Conservation (phyloP, 1,284 basidiomycete species). For the Ceratobasidium sp. region DNA sequence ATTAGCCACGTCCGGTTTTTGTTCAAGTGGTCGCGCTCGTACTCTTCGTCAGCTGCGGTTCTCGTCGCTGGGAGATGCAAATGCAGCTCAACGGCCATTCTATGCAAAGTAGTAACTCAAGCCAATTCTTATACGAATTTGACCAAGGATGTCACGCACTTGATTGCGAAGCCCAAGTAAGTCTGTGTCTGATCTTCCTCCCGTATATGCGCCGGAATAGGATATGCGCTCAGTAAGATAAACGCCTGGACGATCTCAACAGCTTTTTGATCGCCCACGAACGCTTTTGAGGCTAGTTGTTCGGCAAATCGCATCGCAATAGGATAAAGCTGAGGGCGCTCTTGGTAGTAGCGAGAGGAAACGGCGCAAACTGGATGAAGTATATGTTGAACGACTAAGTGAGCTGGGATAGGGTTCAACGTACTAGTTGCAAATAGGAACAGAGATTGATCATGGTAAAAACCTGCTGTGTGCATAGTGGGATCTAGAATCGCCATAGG, state of each 20-base stretch:
- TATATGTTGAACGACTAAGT: too few relatives aligned
- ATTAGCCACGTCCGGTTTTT: conserved; percentile 87
- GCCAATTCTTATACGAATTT: not conserved
- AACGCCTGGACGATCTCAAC: conserved; percentile 80
- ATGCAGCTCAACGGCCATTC: conserved; percentile 87
- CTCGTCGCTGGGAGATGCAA: conserved; percentile 77
- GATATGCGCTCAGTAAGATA: conserved; percentile 83
- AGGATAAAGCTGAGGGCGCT: conserved; percentile 83
- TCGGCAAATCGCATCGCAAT: conserved; percentile 90
- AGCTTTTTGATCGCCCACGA: conserved; percentile 85
- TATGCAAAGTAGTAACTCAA: not conserved
- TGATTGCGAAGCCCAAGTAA: conserved; percentile 83
- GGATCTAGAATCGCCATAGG: conserved; percentile 82
- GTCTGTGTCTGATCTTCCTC: conserved; percentile 87
- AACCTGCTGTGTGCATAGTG: conserved; percentile 76
- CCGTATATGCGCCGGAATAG: conserved; percentile 81
- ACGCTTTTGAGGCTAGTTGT: conserved; percentile 79
- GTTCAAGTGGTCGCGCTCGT: conserved; percentile 86
- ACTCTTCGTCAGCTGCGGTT: conserved; percentile 74
- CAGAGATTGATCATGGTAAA: conserved; percentile 81
- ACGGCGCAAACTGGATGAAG: conserved; percentile 75
- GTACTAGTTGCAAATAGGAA: conserved; percentile 85
- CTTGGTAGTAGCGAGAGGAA: conserved; percentile 78
- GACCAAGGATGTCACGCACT: conserved; percentile 60
- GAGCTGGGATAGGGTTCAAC: conserved; percentile 56